phyloP scores from a whole-genome alignment of 2,329 filamentous ascomycete genomes.

The Cladophialophora carrionii region DNA sequence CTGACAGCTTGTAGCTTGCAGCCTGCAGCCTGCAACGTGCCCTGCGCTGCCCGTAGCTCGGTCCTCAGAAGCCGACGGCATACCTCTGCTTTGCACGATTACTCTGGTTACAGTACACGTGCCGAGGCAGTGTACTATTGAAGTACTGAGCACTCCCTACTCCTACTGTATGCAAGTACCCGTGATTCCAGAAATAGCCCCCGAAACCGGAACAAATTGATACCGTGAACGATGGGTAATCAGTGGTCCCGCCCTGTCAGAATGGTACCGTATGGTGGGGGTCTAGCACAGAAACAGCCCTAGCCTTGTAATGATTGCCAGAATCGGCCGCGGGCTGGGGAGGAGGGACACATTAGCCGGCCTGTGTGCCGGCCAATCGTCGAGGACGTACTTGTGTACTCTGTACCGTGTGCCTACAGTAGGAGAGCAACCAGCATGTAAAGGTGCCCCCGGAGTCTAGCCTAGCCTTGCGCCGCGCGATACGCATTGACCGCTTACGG shows the following conservation, averaged over 20 bases:
- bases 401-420: no score
- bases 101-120: no score
- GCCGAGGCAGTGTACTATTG: no score
- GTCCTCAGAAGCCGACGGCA: no score
- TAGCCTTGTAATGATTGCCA: background rate
- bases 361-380: no score
- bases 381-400: no score
- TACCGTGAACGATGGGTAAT: background rate
- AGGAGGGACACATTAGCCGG: no score
- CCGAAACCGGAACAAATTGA: background rate
- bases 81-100: no score
- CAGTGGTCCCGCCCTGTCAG: background rate
- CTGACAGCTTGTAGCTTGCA: no score
- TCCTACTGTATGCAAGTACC: background rate
- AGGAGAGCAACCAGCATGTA: background rate
- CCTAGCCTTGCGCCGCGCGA: background rate
- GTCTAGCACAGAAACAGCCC: background rate
- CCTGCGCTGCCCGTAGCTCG: no score
- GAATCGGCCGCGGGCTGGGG: background rate
- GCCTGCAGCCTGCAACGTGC: no score
- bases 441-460: background rate
- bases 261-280: slow-evolving; percentile 7
- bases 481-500: background rate
- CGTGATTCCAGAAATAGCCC: slow-evolving; percentile 6
- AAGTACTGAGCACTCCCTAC: no score